phyloP scores from a whole-genome alignment of 306 rosid genomes.

The Medicago lupulina region DNA sequence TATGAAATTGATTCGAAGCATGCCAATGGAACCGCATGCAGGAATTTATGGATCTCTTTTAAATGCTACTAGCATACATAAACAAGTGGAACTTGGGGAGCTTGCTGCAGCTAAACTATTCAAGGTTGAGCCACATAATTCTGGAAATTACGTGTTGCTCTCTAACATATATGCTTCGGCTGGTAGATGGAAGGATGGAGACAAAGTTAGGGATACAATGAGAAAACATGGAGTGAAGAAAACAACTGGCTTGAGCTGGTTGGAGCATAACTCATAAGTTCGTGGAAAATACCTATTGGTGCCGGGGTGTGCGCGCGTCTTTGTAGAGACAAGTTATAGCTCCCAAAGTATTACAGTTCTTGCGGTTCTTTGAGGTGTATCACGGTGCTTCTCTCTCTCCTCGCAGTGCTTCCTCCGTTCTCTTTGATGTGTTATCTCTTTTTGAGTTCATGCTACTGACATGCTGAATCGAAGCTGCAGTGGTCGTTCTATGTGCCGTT shows the following conservation, averaged over 20 bases:
- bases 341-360: no score
- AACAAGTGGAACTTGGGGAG: slow-evolving; percentile 62
- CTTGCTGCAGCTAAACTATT: slow-evolving; percentile 64
- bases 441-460: no score
- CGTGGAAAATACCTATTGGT: slow-evolving; percentile 41
- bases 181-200: slow-evolving; percentile 74
- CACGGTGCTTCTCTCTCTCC: no score
- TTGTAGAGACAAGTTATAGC: no score
- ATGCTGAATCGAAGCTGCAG: no score
- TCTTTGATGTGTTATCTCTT: no score
- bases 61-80: slow-evolving; percentile 69
- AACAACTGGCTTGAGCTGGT: slow-evolving; percentile 67
- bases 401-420: no score
- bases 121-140: slow-evolving; percentile 66
- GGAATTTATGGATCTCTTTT: slow-evolving; percentile 74
- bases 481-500: no score
- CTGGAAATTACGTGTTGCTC: slow-evolving; percentile 67
- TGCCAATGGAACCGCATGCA: slow-evolving; percentile 72
- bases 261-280: slow-evolving; percentile 56
- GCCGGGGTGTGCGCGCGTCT: neutral
- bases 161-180: slow-evolving; percentile 68
- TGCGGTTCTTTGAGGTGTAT: no score
- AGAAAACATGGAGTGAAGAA: slow-evolving; percentile 56
- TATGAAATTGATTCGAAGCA: slow-evolving; percentile 51
- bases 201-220: slow-evolving; percentile 63